These are phyloP conservation scores for Lentinula sp. DNA, from an alignment of 768 basidiomycete species.

Conservation along the genomic window DNA sequence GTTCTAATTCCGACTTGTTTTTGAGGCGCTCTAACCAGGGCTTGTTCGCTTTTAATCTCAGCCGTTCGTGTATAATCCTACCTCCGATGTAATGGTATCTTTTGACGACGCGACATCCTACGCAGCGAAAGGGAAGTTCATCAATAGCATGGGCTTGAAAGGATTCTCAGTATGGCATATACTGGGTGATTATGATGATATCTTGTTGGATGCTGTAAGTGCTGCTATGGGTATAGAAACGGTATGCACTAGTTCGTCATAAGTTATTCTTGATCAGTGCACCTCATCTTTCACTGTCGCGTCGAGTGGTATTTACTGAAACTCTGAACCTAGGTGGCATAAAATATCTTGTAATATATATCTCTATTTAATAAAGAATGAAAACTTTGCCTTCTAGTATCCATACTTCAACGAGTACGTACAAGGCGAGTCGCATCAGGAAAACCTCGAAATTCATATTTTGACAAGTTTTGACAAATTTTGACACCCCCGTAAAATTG, in stretches of 20 bases:
- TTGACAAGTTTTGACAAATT: no score
- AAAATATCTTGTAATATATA: no score
- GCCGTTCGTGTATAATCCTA: slow-evolving; percentile 63
- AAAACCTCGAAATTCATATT: no score
- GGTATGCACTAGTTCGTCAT: slow-evolving; percentile 3
- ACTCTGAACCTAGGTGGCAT: neutral
- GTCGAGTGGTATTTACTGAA: neutral
- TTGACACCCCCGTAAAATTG: no score
- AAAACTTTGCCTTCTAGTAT: no score
- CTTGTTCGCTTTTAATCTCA: slow-evolving; percentile 16
- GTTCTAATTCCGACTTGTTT: neutral
- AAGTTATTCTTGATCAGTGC: neutral
- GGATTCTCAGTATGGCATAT: slow-evolving; percentile 70
- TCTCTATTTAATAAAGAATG: no score
- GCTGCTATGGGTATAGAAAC: slow-evolving; percentile 20
- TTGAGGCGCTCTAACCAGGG: neutral
- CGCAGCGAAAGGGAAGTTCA: slow-evolving; percentile 55
- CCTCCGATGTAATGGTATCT: slow-evolving; percentile 51
- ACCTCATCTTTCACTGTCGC: neutral
- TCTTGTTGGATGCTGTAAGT: slow-evolving; percentile 51
- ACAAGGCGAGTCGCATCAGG: no score
- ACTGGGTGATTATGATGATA: slow-evolving; percentile 52
- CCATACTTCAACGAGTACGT: no score
- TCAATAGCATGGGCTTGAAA: slow-evolving; percentile 41
- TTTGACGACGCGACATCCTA: slow-evolving; percentile 64